Evolutionary conservation across 306 rosid genomes (phyloP).

Genomic region (Fragaria vesca): DNA sequence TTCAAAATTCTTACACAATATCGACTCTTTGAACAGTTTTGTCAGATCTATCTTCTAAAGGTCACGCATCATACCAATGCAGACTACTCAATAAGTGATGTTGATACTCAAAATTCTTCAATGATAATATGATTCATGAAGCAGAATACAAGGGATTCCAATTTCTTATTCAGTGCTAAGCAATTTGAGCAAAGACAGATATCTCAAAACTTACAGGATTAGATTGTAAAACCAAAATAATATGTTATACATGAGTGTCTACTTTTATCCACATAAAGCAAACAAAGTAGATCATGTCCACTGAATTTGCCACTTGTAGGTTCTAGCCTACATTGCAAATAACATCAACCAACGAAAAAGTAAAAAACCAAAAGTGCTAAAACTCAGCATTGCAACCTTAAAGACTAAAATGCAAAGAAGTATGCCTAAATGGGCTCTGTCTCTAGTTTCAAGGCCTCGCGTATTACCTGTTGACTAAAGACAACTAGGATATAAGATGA

Average conservation of each 20-base stretch:
- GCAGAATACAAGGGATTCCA: background rate
- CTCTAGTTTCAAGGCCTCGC: background rate
- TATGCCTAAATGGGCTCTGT: background rate
- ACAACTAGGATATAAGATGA: background rate
- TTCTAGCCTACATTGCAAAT: background rate
- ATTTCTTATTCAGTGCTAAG: background rate
- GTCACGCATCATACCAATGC: background rate
- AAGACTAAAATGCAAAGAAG: background rate
- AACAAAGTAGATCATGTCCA: background rate
- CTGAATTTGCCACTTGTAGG: background rate
- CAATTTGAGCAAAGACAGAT: background rate
- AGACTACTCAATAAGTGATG: background rate
- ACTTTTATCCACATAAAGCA: background rate
- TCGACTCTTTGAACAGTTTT: background rate
- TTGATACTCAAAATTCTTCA: background rate
- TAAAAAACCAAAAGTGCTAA: background rate
- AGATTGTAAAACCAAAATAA: background rate
- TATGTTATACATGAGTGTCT: background rate
- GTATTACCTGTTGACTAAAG: background rate
- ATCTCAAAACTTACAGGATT: background rate
- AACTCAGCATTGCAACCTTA: background rate
- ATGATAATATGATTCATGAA: background rate
- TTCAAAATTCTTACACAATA: background rate
- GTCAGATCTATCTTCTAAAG: background rate
- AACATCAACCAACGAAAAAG: background rate